phyloP scores from a whole-genome alignment of 2,329 filamentous ascomycete genomes.

The Xylaria sp. region DNA sequence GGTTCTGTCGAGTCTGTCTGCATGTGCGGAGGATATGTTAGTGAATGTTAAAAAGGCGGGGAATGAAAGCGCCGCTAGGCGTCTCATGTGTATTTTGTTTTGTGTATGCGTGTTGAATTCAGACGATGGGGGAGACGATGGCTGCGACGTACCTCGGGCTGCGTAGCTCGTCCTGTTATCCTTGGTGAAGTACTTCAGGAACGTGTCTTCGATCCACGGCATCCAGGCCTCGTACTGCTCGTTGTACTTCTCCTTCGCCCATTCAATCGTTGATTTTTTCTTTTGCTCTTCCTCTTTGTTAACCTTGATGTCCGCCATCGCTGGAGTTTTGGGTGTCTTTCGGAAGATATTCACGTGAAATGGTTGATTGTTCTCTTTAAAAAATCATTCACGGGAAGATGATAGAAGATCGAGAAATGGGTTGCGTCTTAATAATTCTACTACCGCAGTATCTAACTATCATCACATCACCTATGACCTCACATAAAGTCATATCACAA shows the following conservation, averaged over 20 bases:
- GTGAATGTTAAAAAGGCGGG: neutral
- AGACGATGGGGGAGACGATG: neutral
- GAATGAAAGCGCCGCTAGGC: too few relatives aligned
- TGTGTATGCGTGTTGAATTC: neutral
- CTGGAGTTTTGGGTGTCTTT: neutral
- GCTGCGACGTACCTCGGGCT: constrained; percentile 67
- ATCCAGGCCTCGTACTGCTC: constrained; percentile 79
- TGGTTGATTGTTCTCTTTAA: neutral
- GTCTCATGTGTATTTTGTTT: too few relatives aligned
- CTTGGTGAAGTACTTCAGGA: constrained; percentile 77
- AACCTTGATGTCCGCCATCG: constrained; percentile 3
- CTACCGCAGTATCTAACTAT: too few relatives aligned
- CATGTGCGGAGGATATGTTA: constrained; percentile 56
- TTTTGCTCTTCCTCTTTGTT: constrained; percentile 18
- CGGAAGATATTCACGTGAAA: neutral
- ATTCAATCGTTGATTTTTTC: constrained; percentile 54
- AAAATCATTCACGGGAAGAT: neutral
- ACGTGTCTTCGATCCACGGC: constrained; percentile 80
- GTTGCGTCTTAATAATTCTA: neutral
- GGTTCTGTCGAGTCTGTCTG: constrained; percentile 74
- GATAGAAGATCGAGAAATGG: neutral
- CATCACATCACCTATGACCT: constrained; percentile 30
- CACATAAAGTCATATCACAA: constrained; percentile 20
- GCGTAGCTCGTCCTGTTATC: constrained; percentile 81
- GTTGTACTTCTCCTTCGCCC: constrained; percentile 73